Evolutionary conservation across 306 rosid species (phyloP), one percentile per base, ranked within the genome.

Genomic region (Luffa aegyptiaca): DNA sequence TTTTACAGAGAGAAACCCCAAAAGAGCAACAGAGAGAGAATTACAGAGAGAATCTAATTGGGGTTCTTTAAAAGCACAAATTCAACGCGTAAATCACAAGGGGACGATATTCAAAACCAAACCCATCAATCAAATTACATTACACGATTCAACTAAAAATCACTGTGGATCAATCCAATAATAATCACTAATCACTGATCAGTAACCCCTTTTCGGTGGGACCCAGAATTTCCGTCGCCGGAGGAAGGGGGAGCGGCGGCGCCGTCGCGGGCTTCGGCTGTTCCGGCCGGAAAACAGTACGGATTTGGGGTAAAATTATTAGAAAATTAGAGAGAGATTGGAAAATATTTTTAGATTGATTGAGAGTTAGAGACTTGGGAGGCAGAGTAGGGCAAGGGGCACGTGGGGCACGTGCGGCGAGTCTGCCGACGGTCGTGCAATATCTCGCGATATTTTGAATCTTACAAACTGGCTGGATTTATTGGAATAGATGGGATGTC

Each of bases 11-110:
- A 79, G 53, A 63, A 42, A 18, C 2, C 17, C 57, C 20, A 11
- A 45, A 11, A 46, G 41, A 71, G 70, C n/a, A 9, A 49, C 3
- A 35, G 36, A 76, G 55, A 76, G 51, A 16, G 51, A 16, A 3
- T 21, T 51, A 66, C 63, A 52, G 59, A 51, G 75, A 68, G 63
- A 69, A 69, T 80, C 82, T 80, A 52, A 78, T 41, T 44, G 39
- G 71, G 59, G 37, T 61, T 57, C n/a, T 52, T 13, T 52, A 13
- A 74, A 53, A 37, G 21, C 42, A 64, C 21, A 79, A 42, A 39
- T 9, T 80, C 69, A 69, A 80, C 82, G 82, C 82, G 77, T 80
- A 80, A 80, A 80, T 53, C 69, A 70, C 33, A 39, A 64, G 45
- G 37, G 39, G 64, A 36, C 20, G 64, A 63, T n/a, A 49, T 26